Evolutionary conservation across 257 asterid species (phyloP).

Genomic region (Plantago major): DNA sequence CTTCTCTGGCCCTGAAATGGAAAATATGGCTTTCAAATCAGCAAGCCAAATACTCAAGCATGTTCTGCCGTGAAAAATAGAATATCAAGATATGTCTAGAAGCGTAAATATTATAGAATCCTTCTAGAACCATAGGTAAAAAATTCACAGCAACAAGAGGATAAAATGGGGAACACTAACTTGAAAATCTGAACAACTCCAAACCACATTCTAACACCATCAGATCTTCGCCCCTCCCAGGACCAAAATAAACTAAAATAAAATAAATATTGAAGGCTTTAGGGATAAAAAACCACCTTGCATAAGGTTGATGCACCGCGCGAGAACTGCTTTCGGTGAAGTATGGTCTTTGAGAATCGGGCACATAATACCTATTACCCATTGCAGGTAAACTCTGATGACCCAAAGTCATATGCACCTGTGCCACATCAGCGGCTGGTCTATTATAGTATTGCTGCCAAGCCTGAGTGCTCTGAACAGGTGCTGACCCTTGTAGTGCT

Average conservation of each 20-base stretch:
- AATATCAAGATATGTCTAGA: no score
- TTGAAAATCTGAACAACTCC: no score
- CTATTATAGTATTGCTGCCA: slow-evolving; percentile 29
- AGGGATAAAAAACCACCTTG: slow-evolving; percentile 32
- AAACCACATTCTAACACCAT: no score
- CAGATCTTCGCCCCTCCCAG: no score
- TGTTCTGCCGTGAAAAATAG: no score
- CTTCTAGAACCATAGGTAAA: no score
- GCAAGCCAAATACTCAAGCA: background rate
- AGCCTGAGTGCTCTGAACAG: slow-evolving; percentile 19
- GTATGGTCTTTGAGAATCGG: slow-evolving; percentile 24
- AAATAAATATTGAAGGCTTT: background rate
- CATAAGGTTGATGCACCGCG: slow-evolving; percentile 29
- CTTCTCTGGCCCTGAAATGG: slow-evolving; percentile 31
- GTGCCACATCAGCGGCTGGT: slow-evolving; percentile 28
- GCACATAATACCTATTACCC: slow-evolving; percentile 18
- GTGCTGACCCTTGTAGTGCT: slow-evolving; percentile 20
- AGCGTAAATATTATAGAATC: no score
- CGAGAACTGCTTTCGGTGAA: slow-evolving; percentile 16
- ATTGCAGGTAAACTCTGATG: slow-evolving; percentile 25
- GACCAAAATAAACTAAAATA: no score
- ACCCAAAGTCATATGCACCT: slow-evolving; percentile 21
- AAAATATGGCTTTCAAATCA: slow-evolving; percentile 8
- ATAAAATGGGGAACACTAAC: no score
- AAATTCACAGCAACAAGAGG: no score